Percentiles rank a stretch among this genome's conserved stretches.
Evolutionary conservation across 2,329 filamentous ascomycete genomes (phyloP).

Genomic region (Penicillium sclerotiorum): DNA sequence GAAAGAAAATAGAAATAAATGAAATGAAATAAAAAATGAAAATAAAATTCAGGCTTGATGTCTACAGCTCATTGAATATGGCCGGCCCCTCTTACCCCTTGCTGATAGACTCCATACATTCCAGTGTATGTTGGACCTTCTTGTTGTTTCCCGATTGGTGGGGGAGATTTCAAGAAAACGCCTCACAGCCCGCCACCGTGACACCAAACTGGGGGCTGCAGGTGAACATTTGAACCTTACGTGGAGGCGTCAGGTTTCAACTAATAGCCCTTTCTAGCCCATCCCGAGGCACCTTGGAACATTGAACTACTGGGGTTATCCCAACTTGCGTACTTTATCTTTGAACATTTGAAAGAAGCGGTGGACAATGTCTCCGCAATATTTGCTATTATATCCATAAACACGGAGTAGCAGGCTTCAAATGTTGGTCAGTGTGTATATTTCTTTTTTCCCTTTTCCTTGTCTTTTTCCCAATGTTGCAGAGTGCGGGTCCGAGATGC

Average conservation of each 20-base stretch:
- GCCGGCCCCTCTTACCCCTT: no score
- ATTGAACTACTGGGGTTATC: constrained; percentile 18
- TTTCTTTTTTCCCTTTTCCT: not conserved
- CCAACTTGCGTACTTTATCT: constrained; percentile 10
- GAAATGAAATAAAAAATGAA: no score
- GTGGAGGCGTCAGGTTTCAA: constrained; percentile 12
- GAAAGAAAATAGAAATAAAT: no score
- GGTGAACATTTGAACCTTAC: constrained; percentile 16
- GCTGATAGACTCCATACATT: not conserved
- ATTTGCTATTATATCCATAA: no score
- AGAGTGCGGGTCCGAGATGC: no score
- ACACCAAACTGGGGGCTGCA: not conserved
- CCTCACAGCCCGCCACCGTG: constrained; percentile 13
- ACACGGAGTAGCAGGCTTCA: no score
- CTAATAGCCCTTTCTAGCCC: no score
- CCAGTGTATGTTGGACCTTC: not conserved
- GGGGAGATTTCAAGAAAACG: not conserved
- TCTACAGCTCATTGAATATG: no score
- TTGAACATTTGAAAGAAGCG: constrained; percentile 13
- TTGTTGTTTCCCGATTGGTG: not conserved
- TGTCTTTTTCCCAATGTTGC: no score
- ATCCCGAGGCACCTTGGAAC: no score
- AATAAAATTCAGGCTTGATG: no score
- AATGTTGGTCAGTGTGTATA: no score
- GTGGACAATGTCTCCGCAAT: constrained; percentile 12